phyloP scores from a whole-genome alignment of 768 basidiomycete genomes.

The Hericium alpestre region DNA sequence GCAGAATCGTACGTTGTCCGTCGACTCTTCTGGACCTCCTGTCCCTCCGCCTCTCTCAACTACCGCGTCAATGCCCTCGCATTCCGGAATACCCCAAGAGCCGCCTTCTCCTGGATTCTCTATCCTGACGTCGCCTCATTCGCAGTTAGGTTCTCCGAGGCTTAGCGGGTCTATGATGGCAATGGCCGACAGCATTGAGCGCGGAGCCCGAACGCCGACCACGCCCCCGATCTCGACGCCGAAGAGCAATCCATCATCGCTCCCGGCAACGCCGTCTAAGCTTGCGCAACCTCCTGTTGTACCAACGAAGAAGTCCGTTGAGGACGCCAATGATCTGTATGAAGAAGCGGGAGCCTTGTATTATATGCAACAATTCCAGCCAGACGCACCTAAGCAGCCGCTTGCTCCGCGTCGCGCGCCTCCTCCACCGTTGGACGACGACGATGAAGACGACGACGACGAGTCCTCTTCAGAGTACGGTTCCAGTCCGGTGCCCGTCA shows the following conservation, averaged over 20 bases:
- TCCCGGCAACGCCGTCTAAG: neutral
- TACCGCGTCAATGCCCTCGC: slow-evolving; percentile 4
- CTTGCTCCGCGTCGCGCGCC: slow-evolving; percentile 3
- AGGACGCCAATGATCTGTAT: slow-evolving; percentile 27
- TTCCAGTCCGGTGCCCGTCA: neutral
- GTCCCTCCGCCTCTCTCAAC: slow-evolving; percentile 4
- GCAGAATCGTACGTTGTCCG: neutral
- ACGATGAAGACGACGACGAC: slow-evolving; percentile 30
- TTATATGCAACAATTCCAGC: slow-evolving; percentile 53
- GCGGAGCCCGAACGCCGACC: neutral
- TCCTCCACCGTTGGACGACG: slow-evolving; percentile 20
- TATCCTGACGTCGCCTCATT: slow-evolving; percentile 30
- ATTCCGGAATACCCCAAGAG: slow-evolving; percentile 1
- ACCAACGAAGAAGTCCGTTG: slow-evolving; percentile 7
- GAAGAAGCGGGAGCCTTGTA: slow-evolving; percentile 56
- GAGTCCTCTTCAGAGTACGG: neutral
- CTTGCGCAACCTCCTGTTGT: slow-evolving; percentile 12
- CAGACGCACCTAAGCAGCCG: slow-evolving; percentile 11
- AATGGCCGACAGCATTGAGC: neutral
- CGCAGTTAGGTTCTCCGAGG: slow-evolving; percentile 15
- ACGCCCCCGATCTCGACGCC: neutral
- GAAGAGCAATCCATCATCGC: neutral
- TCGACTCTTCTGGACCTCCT: slow-evolving; percentile 8
- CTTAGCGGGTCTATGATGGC: slow-evolving; percentile 3
- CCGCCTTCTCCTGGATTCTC: slow-evolving; percentile 14